phyloP scores from a whole-genome alignment of 805 yeast species.

The Kregervanrija fluxuum region DNA sequence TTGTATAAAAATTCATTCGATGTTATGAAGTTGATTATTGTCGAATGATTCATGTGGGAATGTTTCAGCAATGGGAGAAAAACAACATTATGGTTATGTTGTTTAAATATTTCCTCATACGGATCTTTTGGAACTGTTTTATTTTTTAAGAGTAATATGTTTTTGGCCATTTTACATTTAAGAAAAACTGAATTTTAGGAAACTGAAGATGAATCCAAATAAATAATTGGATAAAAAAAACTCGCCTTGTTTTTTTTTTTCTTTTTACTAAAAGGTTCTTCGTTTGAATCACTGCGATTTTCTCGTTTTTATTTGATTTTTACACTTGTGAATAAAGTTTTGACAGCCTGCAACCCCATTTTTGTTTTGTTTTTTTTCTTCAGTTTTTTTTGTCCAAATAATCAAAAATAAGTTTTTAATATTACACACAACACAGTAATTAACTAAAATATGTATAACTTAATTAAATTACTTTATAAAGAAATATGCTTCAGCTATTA shows the following conservation, averaged over 20 bases:
- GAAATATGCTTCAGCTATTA: too few species aligned
- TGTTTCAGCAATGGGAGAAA: constrained; percentile 77
- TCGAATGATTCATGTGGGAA: constrained; percentile 41
- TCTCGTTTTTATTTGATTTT: too few species aligned
- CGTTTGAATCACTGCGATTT: too few species aligned
- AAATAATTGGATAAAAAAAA: not conserved
- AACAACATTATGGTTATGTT: constrained; percentile 32
- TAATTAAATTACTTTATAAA: too few species aligned
- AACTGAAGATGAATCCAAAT: not conserved
- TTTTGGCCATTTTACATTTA: constrained; percentile 8
- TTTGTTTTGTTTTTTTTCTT: too few species aligned
- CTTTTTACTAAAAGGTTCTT: too few species aligned
- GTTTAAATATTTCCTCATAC: constrained; percentile 40
- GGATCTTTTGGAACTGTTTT: constrained; percentile 63
- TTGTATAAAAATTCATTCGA: constrained; percentile 34
- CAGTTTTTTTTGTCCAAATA: too few species aligned
- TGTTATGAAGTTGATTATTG: constrained; percentile 37
- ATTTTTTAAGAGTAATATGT: constrained; percentile 60
- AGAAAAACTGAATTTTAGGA: not conserved
- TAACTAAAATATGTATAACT: too few species aligned
- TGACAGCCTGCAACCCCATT: too few species aligned
- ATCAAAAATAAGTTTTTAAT: too few species aligned
- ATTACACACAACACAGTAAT: too few species aligned
- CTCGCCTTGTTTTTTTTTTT: not conserved
- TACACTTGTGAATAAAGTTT: too few species aligned